These are phyloP conservation scores for Cercospora janseana DNA, from an alignment of 2,329 filamentous ascomycete species.

Conservation along the genomic window DNA sequence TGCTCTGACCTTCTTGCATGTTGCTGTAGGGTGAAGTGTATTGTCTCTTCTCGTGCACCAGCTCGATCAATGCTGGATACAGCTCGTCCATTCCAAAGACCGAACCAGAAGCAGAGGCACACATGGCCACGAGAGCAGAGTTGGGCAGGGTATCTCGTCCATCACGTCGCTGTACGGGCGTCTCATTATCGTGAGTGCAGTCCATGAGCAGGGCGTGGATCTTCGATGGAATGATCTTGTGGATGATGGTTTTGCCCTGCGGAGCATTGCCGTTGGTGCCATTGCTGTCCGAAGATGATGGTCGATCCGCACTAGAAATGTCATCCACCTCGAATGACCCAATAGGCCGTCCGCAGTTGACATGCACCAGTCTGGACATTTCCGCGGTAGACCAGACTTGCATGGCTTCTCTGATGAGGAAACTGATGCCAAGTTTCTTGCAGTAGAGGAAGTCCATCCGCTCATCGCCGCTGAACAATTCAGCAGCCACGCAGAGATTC, in stretches of 20 bases:
- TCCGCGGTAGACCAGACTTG: constrained; percentile 95
- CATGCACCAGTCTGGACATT: constrained; percentile 86
- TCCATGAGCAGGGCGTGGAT: constrained; percentile 98
- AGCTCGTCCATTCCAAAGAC: constrained; percentile 98
- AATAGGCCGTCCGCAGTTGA: constrained; percentile 88
- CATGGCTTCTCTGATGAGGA: constrained; percentile 95
- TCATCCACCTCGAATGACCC: constrained; percentile 97
- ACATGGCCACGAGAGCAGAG: constrained; percentile 93
- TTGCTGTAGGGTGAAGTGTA: constrained; percentile 77
- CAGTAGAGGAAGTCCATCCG: constrained; percentile 96
- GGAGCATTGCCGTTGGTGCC: constrained; percentile 34
- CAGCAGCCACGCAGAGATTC: constrained; percentile 86
- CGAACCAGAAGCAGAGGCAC: constrained; percentile 87
- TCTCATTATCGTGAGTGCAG: constrained; percentile 97
- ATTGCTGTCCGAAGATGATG: constrained; percentile 34
- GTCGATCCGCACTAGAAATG: constrained; percentile 61
- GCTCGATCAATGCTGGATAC: constrained; percentile 87
- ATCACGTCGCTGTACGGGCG: constrained; percentile 90
- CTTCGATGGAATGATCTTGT: constrained; percentile 79
- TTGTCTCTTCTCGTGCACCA: constrained; percentile 81
- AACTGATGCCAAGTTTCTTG: constrained; percentile 84
- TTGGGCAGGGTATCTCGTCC: constrained; percentile 92
- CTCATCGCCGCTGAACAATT: constrained; percentile 93
- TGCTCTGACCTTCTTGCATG: constrained; percentile 39
- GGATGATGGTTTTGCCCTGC: constrained; percentile 63